Percentiles rank a stretch among this genome's conserved stretches.
Evolutionary conservation across 164 flowering plant genomes (phyloP).

Genomic region (Nelumbo lutea): DNA sequence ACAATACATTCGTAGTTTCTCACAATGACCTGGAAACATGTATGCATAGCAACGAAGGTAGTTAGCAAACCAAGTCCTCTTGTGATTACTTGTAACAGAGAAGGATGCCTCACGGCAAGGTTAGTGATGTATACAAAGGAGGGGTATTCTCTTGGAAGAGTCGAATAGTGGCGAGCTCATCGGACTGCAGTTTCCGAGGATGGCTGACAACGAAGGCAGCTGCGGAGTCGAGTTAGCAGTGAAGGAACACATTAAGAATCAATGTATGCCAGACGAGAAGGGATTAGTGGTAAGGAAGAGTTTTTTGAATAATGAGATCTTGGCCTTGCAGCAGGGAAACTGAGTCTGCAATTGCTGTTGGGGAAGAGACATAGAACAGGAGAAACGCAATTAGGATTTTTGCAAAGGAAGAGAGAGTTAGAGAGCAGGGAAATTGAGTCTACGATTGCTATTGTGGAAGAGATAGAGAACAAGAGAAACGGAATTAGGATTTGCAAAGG

Average conservation of each 20-base stretch:
- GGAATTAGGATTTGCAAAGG: not conserved
- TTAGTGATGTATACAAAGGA: constrained; percentile 98
- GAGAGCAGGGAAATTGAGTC: not conserved
- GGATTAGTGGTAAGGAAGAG: not conserved
- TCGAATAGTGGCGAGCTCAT: constrained; percentile 92
- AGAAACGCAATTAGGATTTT: not conserved
- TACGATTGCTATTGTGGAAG: not conserved
- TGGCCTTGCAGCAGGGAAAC: not conserved
- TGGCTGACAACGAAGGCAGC: constrained; percentile 70
- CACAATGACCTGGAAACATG: too few relatives aligned
- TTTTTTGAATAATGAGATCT: not conserved
- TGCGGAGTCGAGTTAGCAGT: constrained; percentile 53
- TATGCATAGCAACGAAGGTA: too few relatives aligned
- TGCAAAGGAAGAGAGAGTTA: too few relatives aligned
- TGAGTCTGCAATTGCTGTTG: not conserved
- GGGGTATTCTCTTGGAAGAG: constrained; percentile 93
- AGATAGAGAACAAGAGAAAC: not conserved
- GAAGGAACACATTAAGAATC: constrained; percentile 47
- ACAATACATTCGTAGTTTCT: too few relatives aligned
- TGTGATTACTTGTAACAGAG: not conserved
- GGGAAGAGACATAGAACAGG: not conserved
- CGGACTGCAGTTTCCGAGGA: constrained; percentile 77
- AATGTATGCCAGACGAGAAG: constrained; percentile 13
- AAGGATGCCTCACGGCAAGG: constrained; percentile 64
- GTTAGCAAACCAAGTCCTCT: too few relatives aligned